phyloP scores from a whole-genome alignment of 441 rosid genomes.

The Corymbia citriodora region DNA sequence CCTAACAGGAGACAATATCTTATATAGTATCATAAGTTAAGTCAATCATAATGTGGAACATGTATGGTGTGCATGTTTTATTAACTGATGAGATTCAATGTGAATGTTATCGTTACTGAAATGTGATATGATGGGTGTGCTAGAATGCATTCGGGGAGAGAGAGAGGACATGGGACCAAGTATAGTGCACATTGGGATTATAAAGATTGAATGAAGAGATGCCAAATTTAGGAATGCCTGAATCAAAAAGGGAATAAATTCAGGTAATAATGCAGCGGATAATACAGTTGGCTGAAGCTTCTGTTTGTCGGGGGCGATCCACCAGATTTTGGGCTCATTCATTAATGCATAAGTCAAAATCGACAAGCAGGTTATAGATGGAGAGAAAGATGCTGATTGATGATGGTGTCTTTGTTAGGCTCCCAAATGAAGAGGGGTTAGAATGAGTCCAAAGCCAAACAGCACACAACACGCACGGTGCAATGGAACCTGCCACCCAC shows the following conservation, averaged over 20 bases:
- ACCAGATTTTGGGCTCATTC: neutral
- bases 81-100: neutral
- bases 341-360: neutral
- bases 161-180: neutral
- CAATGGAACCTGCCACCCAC: neutral
- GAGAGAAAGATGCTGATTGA: neutral
- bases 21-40: neutral
- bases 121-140: neutral
- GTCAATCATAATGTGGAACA: neutral
- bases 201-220: neutral
- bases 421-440: neutral
- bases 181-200: neutral
- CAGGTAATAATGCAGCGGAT: neutral
- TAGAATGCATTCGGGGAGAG: neutral
- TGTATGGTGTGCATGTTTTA: neutral
- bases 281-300: neutral
- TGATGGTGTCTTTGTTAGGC: neutral
- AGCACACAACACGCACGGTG: neutral
- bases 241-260: neutral
- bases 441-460: neutral
- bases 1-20: neutral
- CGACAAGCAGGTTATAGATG: neutral
- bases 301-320: neutral
- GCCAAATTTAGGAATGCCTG: neutral
- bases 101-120: neutral